Base-by-base conservation (phyloP, 257 asterid genomes). In the Salvia miltiorrhiza region DNA sequence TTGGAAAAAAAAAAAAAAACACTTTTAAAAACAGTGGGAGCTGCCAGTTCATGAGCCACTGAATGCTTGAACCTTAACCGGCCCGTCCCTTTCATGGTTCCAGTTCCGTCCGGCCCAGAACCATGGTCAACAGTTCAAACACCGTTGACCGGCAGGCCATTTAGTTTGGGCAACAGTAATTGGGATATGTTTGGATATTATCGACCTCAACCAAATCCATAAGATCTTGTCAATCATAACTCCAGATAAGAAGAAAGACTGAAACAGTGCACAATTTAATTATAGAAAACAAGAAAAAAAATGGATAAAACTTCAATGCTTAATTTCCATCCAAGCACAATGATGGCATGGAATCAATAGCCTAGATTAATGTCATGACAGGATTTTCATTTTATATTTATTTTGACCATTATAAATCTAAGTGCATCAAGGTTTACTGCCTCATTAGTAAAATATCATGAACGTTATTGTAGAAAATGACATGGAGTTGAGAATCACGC, bases 401-500 rank as follows among this genome's bases (percentile, higher is more conserved):
- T 35, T 60, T 40, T 14, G n/a, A 8, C 45, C 52, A 13, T 5
- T 9, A 58, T 16, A 10, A 19, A 28, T 67, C 48, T 19, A 10
- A 19, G 62, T 13, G 30, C n/a, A 26, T 28, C 63, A 43, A 43
- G 63, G 17, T 55, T 35, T 52, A 73, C 23, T 24, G 54, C 26
- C 11, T 44, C 7, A 1, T 55, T 19, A 37, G 23, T 40, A 43
- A 20, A 30, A 52, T 1, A 11, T 2, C 62, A 54, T 54, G 32
- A n/a, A 26, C 9, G 21, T 33, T 20, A 60, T 12, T 32, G 63
- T 47, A 23, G 32, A 58, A 72, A 20, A 50, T 20, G 16, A 14
- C 53, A 59, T 12, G 47, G 63, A 72, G 66, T 76, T 45, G 23
- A 49, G 71, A 63, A 62, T 67, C n/a, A 81, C 94, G 14, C 81